Base-by-base conservation (phyloP, 345 rosid species). In the Turritis glabra region DNA sequence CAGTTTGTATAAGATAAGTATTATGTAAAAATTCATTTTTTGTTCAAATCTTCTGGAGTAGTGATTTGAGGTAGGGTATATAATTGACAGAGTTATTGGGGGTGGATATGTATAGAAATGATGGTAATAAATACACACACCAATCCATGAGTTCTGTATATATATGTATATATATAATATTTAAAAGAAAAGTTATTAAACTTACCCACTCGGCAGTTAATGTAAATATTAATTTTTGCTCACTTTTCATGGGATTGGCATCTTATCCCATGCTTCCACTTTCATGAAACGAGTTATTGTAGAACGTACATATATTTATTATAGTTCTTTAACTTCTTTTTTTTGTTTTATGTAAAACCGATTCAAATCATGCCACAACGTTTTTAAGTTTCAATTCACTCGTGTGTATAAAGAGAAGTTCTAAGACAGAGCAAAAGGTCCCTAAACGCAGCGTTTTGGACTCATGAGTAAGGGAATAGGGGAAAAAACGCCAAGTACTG, bases 101-200 rank as follows among this genome's bases (percentile, higher is more conserved):
- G 78, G 69, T 78, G 57, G 66, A 63, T 61, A 64, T 29, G 43
- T 41, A 33, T 53, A 55, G 23, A 30, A 56, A 29, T 3, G 22
- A 29, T 63, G 50, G 26, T 40, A 73, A 71, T 65, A 65, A 67
- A 64, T 35, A 37, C 35, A 62, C 70, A 13, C 75, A 69, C 75
- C 75, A 69, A 69, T 76, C 71, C 71, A 44, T 76, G 75, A 76
- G 71, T 76, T n/a, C n/a, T 76, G 80, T 71, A 69, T 76, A n/a
- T n/a, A n/a, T 75, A 32, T 62, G 71, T 53, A 22, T 51, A 15
- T 4, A 33, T 14, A 3, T 32, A 55, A 51, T 21, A 14, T 32
- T 18, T 26, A 54, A 8, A 8, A 3, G 4, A 22, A 59, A 51
- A 50, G 61, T 35, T 35, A 67, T 26, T 17, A 37, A 66, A 38